A percentile compares a stretch with the other conserved stretches of the same genome.
These are phyloP conservation scores for Ophiostoma sp. DNA, from an alignment of 2,329 filamentous ascomycete genomes.

Conservation along the genomic window DNA sequence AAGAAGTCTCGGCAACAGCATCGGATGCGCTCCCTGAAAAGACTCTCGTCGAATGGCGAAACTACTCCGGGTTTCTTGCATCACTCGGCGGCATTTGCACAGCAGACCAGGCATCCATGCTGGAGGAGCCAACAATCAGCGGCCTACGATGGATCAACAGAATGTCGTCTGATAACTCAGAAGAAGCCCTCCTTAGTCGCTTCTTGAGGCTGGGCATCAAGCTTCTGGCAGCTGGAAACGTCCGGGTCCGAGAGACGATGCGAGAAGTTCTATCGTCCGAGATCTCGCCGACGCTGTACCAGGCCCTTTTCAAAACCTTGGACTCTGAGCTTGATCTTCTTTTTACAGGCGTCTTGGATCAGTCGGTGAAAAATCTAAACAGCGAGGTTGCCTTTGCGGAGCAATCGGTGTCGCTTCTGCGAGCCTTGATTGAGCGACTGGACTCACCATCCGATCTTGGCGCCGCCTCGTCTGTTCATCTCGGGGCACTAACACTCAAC, in stretches of 20 bases:
- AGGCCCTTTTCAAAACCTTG: slow-evolving; percentile 64
- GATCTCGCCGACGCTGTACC: slow-evolving; percentile 61
- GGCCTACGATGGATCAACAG: slow-evolving; percentile 66
- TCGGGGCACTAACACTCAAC: slow-evolving; percentile 63
- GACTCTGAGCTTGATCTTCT: slow-evolving; percentile 64
- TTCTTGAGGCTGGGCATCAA: slow-evolving; percentile 66
- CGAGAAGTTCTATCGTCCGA: slow-evolving; percentile 67
- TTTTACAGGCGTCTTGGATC: slow-evolving; percentile 57
- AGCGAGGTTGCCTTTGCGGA: slow-evolving; percentile 66
- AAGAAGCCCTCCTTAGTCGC: slow-evolving; percentile 59
- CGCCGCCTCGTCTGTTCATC: slow-evolving; percentile 62
- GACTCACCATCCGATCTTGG: slow-evolving; percentile 64
- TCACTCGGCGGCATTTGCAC: slow-evolving; percentile 67
- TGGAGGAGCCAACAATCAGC: slow-evolving; percentile 59
- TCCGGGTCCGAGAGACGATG: slow-evolving; percentile 66
- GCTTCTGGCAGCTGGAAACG: slow-evolving; percentile 63
- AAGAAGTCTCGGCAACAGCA: slow-evolving; percentile 58
- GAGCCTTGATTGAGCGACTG: slow-evolving; percentile 63
- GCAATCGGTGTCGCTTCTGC: slow-evolving; percentile 64
- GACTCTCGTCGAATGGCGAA: slow-evolving; percentile 64
- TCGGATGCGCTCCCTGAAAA: slow-evolving; percentile 56
- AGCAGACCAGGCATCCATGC: slow-evolving; percentile 55
- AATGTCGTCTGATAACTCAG: slow-evolving; percentile 57
- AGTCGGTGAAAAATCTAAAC: slow-evolving; percentile 55
- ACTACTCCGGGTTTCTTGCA: slow-evolving; percentile 67